A percentile compares a stretch with the other conserved stretches of the same genome.
Evolutionary conservation across 2,329 filamentous ascomycete species (phyloP).

Genomic region (Pseudogymnoascus sp.): DNA sequence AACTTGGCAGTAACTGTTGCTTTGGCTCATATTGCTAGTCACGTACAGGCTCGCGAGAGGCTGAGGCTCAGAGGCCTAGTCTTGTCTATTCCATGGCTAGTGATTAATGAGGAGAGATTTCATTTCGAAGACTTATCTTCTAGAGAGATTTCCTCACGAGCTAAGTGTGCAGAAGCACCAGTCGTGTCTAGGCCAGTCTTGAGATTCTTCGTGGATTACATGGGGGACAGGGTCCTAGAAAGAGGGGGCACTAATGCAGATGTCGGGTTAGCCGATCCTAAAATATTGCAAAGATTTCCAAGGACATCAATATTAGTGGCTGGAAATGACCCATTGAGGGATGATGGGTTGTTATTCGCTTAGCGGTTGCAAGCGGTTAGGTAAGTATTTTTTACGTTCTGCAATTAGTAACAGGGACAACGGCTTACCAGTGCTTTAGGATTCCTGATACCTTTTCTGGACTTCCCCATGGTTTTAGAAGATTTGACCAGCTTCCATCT

Average conservation of each 20-base stretch:
- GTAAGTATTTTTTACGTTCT: slow-evolving; percentile 22
- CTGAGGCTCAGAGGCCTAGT: too few species aligned
- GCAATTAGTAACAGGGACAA: neutral
- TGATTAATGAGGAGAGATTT: too few species aligned
- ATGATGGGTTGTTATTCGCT: slow-evolving; percentile 40
- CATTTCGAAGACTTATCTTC: too few species aligned
- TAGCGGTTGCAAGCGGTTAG: slow-evolving; percentile 36
- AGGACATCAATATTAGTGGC: slow-evolving; percentile 37
- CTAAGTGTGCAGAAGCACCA: too few species aligned
- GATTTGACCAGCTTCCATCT: neutral
- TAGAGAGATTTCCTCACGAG: too few species aligned
- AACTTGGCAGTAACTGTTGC: slow-evolving; percentile 36
- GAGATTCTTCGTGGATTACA: too few species aligned
- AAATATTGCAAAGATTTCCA: slow-evolving; percentile 26
- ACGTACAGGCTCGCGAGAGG: too few species aligned
- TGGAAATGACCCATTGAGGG: slow-evolving; percentile 39
- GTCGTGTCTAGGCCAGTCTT: too few species aligned
- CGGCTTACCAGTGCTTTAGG: neutral
- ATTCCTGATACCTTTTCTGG: neutral
- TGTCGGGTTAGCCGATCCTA: too few species aligned
- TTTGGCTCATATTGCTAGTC: slow-evolving; percentile 30
- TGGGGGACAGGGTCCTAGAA: too few species aligned
- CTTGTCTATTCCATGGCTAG: too few species aligned
- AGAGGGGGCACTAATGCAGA: too few species aligned
- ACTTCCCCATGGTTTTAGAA: neutral